Evolutionary conservation across 805 yeast species (phyloP).

Genomic region (Nakazawaea anatomiae): DNA sequence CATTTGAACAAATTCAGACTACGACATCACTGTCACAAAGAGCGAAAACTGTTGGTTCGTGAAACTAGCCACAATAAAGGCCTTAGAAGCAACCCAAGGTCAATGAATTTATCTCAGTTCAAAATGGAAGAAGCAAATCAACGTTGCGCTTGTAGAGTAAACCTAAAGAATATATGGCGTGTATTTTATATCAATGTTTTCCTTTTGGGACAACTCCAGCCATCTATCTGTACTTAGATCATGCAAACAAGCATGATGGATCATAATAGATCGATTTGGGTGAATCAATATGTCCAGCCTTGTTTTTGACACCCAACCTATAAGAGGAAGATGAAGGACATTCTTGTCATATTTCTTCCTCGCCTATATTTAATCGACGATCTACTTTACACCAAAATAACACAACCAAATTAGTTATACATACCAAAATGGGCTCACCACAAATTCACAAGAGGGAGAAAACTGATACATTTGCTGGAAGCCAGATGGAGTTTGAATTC

Average conservation of each 20-base stretch:
- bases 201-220: not conserved
- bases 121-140: too few relatives aligned
- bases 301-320: not conserved
- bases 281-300: constrained; percentile 5
- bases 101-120: too few relatives aligned
- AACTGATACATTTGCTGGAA: constrained; percentile 9
- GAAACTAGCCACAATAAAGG: too few relatives aligned
- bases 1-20: too few relatives aligned
- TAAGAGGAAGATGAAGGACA: not conserved
- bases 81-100: too few relatives aligned
- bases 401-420: not conserved
- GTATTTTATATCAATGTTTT: too few relatives aligned
- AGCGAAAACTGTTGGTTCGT: too few relatives aligned
- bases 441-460: constrained; percentile 6
- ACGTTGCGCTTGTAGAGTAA: too few relatives aligned
- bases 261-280: not conserved
- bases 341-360: too few relatives aligned
- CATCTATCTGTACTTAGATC: not conserved
- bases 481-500: constrained; percentile 9
- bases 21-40: too few relatives aligned
- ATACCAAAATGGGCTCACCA: not conserved
- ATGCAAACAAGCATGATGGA: not conserved
- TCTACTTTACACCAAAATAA: not conserved
- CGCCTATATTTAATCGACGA: not conserved
- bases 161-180: too few relatives aligned